Percentiles rank a stretch among this genome's conserved stretches.
These are phyloP conservation scores for Diplodia corticola DNA, from an alignment of 2,329 filamentous ascomycete species.

Conservation along the genomic window DNA sequence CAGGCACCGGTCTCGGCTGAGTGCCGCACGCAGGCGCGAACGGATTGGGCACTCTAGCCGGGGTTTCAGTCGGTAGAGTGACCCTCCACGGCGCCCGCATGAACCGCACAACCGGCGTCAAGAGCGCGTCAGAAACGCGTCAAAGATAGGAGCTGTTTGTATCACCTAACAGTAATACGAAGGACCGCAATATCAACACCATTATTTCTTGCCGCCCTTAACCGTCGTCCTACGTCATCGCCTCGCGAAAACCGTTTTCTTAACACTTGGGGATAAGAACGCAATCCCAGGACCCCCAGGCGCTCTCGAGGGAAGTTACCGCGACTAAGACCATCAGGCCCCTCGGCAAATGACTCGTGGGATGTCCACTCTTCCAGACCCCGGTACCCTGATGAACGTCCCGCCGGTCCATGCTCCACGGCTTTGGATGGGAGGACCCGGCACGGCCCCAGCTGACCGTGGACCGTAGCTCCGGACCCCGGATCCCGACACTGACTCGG, in stretches of 20 bases:
- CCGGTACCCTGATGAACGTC: constrained; percentile 11
- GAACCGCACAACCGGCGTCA: constrained; percentile 6
- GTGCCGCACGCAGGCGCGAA: constrained; percentile 12
- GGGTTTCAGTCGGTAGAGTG: constrained; percentile 7
- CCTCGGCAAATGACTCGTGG: constrained; percentile 13
- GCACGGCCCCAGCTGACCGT: constrained; percentile 19
- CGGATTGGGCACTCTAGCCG: constrained; percentile 19
- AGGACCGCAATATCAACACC: constrained; percentile 22
- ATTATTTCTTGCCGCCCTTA: constrained; percentile 16
- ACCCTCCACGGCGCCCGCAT: constrained; percentile 11
- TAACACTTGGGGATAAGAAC: constrained; percentile 9
- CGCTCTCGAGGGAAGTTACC: constrained; percentile 7
- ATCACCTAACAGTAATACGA: constrained; percentile 21
- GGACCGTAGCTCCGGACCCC: constrained; percentile 21
- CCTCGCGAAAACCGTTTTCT: constrained; percentile 11
- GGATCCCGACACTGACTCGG: constrained; percentile 19
- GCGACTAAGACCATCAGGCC: neutral
- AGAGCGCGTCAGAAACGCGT: constrained; percentile 14
- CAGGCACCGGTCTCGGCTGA: constrained; percentile 10
- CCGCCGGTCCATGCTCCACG: constrained; percentile 9
- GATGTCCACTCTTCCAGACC: constrained; percentile 11
- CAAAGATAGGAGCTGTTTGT: constrained; percentile 20
- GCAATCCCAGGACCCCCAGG: constrained; percentile 8
- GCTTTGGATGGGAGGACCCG: constrained; percentile 18
- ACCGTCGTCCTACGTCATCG: constrained; percentile 16